These are phyloP conservation scores for Ambrosia artemisiifolia DNA, from an alignment of 129 eudicot genomes.

Conservation along the genomic window DNA sequence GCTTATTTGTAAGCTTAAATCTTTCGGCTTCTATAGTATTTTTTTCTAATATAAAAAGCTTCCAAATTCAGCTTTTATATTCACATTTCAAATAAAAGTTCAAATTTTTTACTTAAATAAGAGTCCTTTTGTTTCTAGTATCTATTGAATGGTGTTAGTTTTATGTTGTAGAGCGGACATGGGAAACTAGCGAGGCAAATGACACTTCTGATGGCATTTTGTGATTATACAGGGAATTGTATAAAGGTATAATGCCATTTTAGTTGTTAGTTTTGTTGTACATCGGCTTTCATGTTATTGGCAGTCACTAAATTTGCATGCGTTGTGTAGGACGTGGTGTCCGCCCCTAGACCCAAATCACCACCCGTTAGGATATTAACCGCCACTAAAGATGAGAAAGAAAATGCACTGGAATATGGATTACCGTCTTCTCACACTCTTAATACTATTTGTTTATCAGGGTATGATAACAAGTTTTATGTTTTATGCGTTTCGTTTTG, in stretches of 20 bases:
- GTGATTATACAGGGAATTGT: slow-evolving; percentile 89
- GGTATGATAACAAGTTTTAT: slow-evolving; percentile 41
- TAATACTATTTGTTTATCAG: slow-evolving; percentile 86
- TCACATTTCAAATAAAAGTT: neutral
- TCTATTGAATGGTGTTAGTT: slow-evolving; percentile 11
- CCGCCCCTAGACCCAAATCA: slow-evolving; percentile 89
- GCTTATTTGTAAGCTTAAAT: neutral
- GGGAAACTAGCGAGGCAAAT: slow-evolving; percentile 90
- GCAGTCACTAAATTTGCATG: neutral
- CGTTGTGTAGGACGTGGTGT: slow-evolving; percentile 73
- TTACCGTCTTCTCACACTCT: slow-evolving; percentile 97
- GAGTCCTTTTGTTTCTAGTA: slow-evolving; percentile 13
- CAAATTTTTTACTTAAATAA: neutral
- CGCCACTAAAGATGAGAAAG: slow-evolving; percentile 88
- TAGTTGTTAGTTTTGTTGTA: neutral
- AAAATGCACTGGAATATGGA: slow-evolving; percentile 94
- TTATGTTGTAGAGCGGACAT: slow-evolving; percentile 84
- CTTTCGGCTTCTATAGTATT: neutral
- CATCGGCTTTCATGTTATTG: neutral
- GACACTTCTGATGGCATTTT: slow-evolving; percentile 91
- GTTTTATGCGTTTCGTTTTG: neutral
- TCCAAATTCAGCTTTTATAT: neutral
- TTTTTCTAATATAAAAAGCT: neutral
- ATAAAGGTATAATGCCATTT: slow-evolving; percentile 56
- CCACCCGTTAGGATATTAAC: slow-evolving; percentile 87